Base-by-base conservation (phyloP, 148 eudicot species). In the Persicaria tinctoria region DNA sequence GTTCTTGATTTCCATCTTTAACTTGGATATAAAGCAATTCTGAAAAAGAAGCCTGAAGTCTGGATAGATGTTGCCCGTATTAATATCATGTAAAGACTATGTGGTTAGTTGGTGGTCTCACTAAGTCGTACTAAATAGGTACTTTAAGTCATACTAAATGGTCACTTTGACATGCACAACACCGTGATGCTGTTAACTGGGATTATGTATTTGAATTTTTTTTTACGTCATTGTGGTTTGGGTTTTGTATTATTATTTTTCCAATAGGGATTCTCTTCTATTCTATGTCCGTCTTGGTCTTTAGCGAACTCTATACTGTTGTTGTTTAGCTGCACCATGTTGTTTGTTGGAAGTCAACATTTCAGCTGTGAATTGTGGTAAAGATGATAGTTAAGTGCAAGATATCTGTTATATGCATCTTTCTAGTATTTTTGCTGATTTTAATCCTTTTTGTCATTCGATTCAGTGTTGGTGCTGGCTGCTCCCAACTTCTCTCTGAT, bases 401-500 rank as follows among this genome's bases (percentile, higher is more conserved):
- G 12, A 32, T 64, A 32, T 38, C 70, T 4, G 47, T 4, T 41
- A 12, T 64, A 51, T 79, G 51, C 76, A 71, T 68, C 54, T 50
- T 71, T 48, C 32, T 71, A 66, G 10, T 12, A 66, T 66, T 66
- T 46, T 44, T 12, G 46, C 11, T 66, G 14, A 66, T 17, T n/a
- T 41, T 66, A 66, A 66, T 66, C 8, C 13, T 50, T 78, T 12
- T 66, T 44, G 54, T 18, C 17, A 13, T 70, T 11, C 5, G 23
- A 17, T 73, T 79, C 92, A 95, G 99, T 85, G 86, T 89, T 75
- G 99, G 97, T 73, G 99, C 99, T 78, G 99, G 99, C 56, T 95
- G 97, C 83, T 92, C 96, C 74, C 99, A 92, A 80, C 97, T 95
- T 75, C 90, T 95, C 73, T 90, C 99, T 46, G 99, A 95, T 82